phyloP scores from a whole-genome alignment of 2,329 filamentous ascomycete genomes.

The Bertia moriformis region DNA sequence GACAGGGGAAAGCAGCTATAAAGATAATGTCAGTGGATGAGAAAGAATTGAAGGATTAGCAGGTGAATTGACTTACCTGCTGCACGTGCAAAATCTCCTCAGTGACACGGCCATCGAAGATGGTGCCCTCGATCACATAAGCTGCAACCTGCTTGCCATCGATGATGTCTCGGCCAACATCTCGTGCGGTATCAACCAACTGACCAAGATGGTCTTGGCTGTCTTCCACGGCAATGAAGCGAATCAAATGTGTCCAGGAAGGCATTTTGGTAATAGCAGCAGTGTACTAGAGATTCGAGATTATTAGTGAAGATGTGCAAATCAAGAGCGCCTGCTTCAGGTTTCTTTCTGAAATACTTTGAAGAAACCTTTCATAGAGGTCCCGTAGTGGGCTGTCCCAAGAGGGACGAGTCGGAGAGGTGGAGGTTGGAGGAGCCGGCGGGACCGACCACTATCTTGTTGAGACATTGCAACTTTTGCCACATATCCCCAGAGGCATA shows the following conservation, averaged over 20 bases:
- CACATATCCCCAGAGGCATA: no score
- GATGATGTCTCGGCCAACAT: conserved; percentile 10
- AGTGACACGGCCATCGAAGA: conserved; percentile 12
- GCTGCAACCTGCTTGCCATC: conserved; percentile 9
- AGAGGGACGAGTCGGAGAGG: no score
- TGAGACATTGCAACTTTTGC: no score
- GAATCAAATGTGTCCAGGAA: conserved; percentile 15
- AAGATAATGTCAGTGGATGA: not conserved
- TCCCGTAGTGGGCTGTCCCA: no score
- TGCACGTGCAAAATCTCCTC: conserved; percentile 7
- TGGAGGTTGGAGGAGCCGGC: no score
- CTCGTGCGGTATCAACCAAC: conserved; percentile 10
- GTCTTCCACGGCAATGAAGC: conserved; percentile 14
- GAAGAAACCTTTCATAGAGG: no score
- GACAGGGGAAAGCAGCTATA: conserved; percentile 13
- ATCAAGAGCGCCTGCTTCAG: no score
- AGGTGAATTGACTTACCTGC: conserved; percentile 4
- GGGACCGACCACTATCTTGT: no score
- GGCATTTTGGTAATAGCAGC: no score
- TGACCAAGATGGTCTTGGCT: conserved; percentile 13
- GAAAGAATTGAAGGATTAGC: not conserved
- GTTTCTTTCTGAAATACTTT: no score
- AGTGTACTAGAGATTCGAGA: no score
- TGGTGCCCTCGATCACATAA: conserved; percentile 11
- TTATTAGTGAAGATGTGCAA: no score